Base-by-base conservation (phyloP, 768 basidiomycete species). In the Albatrellus ellisii region DNA sequence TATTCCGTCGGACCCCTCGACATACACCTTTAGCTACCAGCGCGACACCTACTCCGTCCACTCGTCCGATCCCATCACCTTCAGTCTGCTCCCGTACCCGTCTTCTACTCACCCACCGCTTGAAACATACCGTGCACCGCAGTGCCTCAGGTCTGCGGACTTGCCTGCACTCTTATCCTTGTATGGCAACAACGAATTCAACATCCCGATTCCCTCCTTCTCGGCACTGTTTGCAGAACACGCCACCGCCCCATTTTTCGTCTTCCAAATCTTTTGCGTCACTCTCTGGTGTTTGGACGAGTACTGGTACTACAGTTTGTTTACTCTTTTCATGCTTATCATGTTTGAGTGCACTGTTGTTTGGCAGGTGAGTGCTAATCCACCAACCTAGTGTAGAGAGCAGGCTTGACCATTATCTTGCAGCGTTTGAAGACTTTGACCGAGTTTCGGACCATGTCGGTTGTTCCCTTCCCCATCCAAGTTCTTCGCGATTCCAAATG, bases 271-370 rank as follows among this genome's bases (percentile, higher is more conserved):
- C 14, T 98, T 99, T 63, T 98, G 95, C 49, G 95, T 97, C 1
- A 90, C 87, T 0, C 66, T 99, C 8, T 99, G 95, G 95, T 89
- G 85, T 57, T 62, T 99, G 53, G 95, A 99, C 54, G 95, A 98
- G 58, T 99, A 98, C 59, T 97, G 91, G 92, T 97, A 95, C 59
- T 99, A 97, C 68, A 84, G 85, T 43, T 60, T 99, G 29, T 99
- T 99, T 65, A 98, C 95, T 2, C 69, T 92, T 20, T 97, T 99
- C 73, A 99, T 99, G 95, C 70, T 99, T 26, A 65, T 99, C 36
- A 83, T 95, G 48, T 99, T 99, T 56, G 95, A 99, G 63, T 98
- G 92, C 62, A 98, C 95, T 1, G 91, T 95, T 18, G 94, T 98
- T 24, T 98, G 86, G 78, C 95, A 98, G 80, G 90, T 87, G 50